Evolutionary conservation across 169 alveolate species (phyloP), one percentile per base, ranked within the genome.

Genomic region (Cryptosporidium andersoni): DNA sequence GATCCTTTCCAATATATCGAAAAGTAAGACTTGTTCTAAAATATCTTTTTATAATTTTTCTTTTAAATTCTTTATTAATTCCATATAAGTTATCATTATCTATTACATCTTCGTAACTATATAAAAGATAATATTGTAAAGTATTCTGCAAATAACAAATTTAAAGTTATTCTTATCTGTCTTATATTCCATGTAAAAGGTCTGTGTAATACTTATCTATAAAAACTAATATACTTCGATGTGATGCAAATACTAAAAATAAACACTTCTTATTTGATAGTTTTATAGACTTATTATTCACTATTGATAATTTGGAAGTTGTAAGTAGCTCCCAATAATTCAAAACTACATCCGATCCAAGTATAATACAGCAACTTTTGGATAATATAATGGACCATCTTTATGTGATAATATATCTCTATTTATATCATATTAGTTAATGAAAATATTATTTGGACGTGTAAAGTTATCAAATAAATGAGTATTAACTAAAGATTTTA

Each of bases 331-430:
- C 58, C 91, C 90, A 88, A 9, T 81, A 55, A 53, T 81, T 64
- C 34, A 90, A 51, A 2, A 88, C 45, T 2, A 80, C 56, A 14
- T 81, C 90, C 4, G 92, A 65, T 37, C 81, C 88, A 2, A 90
- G 64, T 63, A 82, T 66, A n/a, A 90, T 64, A 3, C 82, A 81
- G 39, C 82, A 82, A 37, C 88, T 92, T 12, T 85, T 47, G 93
- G 93, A 52, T 56, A 80, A 65, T 90, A 88, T 16, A 90, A 85
- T 2, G 92, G 93, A 2, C 93, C 93, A 60, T 90, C 92, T 47
- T 80, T 90, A 39, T 90, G 93, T n/a, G 93, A 91, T 68, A 90
- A 64, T 2, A 90, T 90, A 3, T 92, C 93, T 60, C 65, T 90
- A 16, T 89, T 85, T 37, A 89, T 88, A 37, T 81, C 88, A 51